These are phyloP conservation scores for Kwoniella shivajii DNA, from an alignment of 1,284 basidiomycete genomes.

Conservation along the genomic window DNA sequence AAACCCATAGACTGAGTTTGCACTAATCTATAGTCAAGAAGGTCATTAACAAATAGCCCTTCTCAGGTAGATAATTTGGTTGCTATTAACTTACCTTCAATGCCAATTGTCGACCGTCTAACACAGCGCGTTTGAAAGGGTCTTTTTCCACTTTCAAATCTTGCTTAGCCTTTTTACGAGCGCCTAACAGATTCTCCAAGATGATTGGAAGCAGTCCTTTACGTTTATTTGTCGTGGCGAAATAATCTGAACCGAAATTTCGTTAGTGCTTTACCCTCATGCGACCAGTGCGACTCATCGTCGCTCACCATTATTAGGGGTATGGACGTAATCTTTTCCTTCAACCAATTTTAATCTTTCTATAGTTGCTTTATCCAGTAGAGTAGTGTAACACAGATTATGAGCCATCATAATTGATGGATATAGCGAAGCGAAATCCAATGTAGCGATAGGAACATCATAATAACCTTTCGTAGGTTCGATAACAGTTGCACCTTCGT, in stretches of 20 bases:
- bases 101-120: constrained; percentile 91
- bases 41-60: too few relatives aligned
- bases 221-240: constrained; percentile 69
- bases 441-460: constrained; percentile 88
- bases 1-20: constrained; percentile 97
- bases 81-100: constrained; percentile 66
- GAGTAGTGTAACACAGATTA: constrained; percentile 92
- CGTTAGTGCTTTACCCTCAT: neutral
- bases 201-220: constrained; percentile 90
- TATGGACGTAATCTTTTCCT: constrained; percentile 71
- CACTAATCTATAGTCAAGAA: constrained; percentile 72
- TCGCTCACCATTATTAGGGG: constrained; percentile 82
- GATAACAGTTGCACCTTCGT: constrained; percentile 96
- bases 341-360: constrained; percentile 74
- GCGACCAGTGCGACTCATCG: too few relatives aligned
- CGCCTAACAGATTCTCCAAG: constrained; percentile 85
- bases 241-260: constrained; percentile 65
- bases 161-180: constrained; percentile 87
- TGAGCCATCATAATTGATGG: constrained; percentile 99
- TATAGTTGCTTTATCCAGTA: constrained; percentile 75
- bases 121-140: constrained; percentile 88
- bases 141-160: constrained; percentile 94
- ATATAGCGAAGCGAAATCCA: constrained; percentile 96
- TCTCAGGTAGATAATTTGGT: neutral
- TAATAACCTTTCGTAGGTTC: constrained; percentile 93